Conservation (phyloP, 495 filamentous ascomycete genomes). For the Hypoxylon perforatum region DNA sequence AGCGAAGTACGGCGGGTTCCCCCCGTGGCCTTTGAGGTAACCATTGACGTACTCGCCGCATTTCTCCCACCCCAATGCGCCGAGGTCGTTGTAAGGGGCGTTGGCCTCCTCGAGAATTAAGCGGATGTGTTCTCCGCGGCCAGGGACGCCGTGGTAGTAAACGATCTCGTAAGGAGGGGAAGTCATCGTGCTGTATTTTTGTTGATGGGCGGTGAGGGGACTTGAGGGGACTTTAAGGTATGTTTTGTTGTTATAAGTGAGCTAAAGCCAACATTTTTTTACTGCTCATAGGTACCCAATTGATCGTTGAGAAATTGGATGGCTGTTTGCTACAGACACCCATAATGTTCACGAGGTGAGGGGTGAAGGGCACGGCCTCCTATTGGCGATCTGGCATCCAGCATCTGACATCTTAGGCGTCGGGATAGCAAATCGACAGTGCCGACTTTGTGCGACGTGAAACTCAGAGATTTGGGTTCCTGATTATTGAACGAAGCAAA, state of each 20-base stretch:
- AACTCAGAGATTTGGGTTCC: too few relatives aligned
- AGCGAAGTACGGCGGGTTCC: constrained; percentile 61
- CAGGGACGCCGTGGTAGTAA: constrained; percentile 66
- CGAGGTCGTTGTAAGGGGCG: constrained; percentile 17
- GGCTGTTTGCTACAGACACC: not conserved
- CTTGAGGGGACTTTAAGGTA: constrained; percentile 43
- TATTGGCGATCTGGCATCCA: constrained; percentile 5
- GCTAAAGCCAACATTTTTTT: constrained; percentile 1
- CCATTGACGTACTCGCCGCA: constrained; percentile 6
- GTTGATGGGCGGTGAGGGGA: constrained; percentile 61
- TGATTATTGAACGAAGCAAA: not conserved
- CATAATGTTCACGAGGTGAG: constrained; percentile 9
- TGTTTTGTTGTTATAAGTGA: constrained; percentile 3
- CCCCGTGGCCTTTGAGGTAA: constrained; percentile 9
- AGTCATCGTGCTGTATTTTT: constrained; percentile 61
- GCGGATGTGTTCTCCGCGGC: constrained; percentile 67
- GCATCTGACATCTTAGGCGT: too few relatives aligned
- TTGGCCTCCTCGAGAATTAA: constrained; percentile 65
- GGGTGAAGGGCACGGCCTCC: not conserved
- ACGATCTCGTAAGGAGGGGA: constrained; percentile 60
- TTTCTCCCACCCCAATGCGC: constrained; percentile 11
- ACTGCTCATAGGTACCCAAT: constrained; percentile 2
- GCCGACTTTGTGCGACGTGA: not conserved
- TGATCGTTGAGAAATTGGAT: not conserved
- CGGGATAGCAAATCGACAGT: too few relatives aligned